Percentiles rank a stretch among this genome's conserved stretches.
phyloP scores from a whole-genome alignment of 2,329 filamentous ascomycete genomes.

The Beauveria sp. region DNA sequence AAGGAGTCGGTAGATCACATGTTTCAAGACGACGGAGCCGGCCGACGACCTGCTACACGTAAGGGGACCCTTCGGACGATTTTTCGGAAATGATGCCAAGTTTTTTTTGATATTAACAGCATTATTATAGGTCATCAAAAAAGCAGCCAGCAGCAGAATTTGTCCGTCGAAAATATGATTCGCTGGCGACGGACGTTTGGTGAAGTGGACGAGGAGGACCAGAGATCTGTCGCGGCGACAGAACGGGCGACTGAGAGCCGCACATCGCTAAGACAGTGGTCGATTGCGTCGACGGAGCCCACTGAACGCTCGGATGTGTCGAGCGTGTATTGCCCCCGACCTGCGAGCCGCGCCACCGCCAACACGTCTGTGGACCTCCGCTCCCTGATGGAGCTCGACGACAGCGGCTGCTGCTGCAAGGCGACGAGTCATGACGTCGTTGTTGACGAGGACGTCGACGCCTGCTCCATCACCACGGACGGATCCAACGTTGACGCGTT shows the following conservation, averaged over 20 bases:
- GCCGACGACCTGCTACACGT: neutral
- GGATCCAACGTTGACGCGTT: constrained; percentile 23
- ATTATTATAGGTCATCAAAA: neutral
- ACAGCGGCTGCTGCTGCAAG: neutral
- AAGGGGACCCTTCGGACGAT: neutral
- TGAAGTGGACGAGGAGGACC: neutral
- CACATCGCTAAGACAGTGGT: constrained; percentile 24
- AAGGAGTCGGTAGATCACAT: neutral
- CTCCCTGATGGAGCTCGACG: constrained; percentile 5
- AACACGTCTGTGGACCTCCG: constrained; percentile 36
- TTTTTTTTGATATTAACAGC: neutral
- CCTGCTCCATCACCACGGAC: constrained; percentile 17
- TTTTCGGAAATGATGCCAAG: neutral
- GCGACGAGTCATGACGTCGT: neutral
- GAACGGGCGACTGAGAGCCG: constrained; percentile 1
- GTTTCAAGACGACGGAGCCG: neutral
- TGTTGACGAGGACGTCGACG: neutral
- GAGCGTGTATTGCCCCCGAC: constrained; percentile 30
- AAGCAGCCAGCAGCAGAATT: neutral
- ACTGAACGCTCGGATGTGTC: constrained; percentile 28
- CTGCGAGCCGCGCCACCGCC: constrained; percentile 36
- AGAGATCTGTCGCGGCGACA: neutral
- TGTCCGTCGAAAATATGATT: constrained; percentile 3
- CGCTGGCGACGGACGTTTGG: neutral
- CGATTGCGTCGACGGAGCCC: constrained; percentile 35